Percentiles rank a stretch among this genome's conserved stretches.
Conservation (phyloP, 2,329 filamentous ascomycete species). For the Ophiostoma ips region DNA sequence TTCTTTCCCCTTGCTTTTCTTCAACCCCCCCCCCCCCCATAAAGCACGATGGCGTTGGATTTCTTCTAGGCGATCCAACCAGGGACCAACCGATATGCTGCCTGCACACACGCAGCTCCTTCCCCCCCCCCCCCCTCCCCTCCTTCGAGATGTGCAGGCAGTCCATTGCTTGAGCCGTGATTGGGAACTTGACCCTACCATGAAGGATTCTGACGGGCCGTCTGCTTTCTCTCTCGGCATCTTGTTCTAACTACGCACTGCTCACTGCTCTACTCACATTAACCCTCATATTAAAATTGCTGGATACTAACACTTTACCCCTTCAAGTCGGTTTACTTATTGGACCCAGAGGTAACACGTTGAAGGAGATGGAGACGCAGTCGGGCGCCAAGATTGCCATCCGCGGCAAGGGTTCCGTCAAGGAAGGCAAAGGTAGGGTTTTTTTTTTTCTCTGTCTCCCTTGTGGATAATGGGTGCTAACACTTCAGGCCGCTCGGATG, state of each 20-base stretch:
- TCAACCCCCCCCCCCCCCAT: not conserved
- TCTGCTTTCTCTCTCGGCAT: constrained; percentile 12
- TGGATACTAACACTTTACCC: constrained; percentile 77
- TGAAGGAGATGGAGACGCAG: constrained; percentile 99
- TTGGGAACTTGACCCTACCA: constrained; percentile 16
- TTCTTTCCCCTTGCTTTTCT: not conserved
- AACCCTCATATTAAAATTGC: constrained; percentile 10
- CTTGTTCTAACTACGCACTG: not conserved
- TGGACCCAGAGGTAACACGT: constrained; percentile 97
- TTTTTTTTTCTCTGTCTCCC: not conserved
- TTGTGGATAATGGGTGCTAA: not conserved
- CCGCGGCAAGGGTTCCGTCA: constrained; percentile 97
- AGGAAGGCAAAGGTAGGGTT: constrained; percentile 71
- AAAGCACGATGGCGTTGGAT: not conserved
- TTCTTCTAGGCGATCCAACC: constrained; percentile 18
- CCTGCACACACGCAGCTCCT: too few relatives aligned
- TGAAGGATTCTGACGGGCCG: not conserved
- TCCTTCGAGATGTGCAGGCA: constrained; percentile 18
- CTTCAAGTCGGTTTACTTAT: constrained; percentile 98
- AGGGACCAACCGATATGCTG: constrained; percentile 23
- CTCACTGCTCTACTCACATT: not conserved
- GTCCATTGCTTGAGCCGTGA: constrained; percentile 17
- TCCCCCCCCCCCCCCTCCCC: too few relatives aligned
- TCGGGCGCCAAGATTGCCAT: constrained; percentile 98
- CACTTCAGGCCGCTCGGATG: constrained; percentile 66